Conservation (phyloP, 2,329 filamentous ascomycete species). For the Lasiodiplodia theobromae region DNA sequence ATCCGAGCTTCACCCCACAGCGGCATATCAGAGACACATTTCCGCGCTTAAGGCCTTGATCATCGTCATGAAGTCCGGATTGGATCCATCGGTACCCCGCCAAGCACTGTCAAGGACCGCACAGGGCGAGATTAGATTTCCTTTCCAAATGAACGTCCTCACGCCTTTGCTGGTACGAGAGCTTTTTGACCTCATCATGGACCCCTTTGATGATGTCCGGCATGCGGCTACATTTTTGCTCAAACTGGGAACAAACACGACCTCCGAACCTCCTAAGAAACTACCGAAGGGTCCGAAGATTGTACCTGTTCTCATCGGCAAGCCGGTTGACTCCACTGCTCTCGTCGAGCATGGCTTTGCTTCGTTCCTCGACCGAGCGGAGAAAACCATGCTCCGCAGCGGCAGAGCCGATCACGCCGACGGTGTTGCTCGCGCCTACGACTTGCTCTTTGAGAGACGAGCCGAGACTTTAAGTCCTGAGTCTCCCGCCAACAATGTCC, state of each 20-base stretch:
- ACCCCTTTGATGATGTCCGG: slow-evolving; percentile 93
- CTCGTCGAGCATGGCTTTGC: slow-evolving; percentile 31
- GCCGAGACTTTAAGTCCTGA: neutral
- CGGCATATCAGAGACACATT: slow-evolving; percentile 90
- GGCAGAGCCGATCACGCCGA: slow-evolving; percentile 92
- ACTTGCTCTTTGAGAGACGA: slow-evolving; percentile 64
- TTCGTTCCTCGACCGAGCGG: slow-evolving; percentile 48
- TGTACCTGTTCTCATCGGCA: slow-evolving; percentile 1
- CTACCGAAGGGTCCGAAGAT: neutral
- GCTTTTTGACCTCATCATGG: slow-evolving; percentile 80
- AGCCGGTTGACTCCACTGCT: neutral
- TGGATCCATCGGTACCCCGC: slow-evolving; percentile 59
- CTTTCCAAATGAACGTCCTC: slow-evolving; percentile 55
- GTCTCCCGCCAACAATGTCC: neutral
- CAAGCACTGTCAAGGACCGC: slow-evolving; percentile 56
- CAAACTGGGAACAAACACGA: slow-evolving; percentile 35
- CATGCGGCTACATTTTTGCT: slow-evolving; percentile 59
- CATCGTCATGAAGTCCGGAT: slow-evolving; percentile 71
- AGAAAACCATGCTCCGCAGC: slow-evolving; percentile 69
- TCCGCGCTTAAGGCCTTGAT: slow-evolving; percentile 76
- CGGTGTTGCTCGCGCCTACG: slow-evolving; percentile 80
- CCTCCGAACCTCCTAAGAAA: neutral
- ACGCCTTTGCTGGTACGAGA: slow-evolving; percentile 60
- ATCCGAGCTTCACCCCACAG: slow-evolving; percentile 76
- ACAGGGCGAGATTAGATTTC: slow-evolving; percentile 58